These are phyloP conservation scores for Russula sp. DNA, from an alignment of 768 basidiomycete genomes.

Conservation along the genomic window DNA sequence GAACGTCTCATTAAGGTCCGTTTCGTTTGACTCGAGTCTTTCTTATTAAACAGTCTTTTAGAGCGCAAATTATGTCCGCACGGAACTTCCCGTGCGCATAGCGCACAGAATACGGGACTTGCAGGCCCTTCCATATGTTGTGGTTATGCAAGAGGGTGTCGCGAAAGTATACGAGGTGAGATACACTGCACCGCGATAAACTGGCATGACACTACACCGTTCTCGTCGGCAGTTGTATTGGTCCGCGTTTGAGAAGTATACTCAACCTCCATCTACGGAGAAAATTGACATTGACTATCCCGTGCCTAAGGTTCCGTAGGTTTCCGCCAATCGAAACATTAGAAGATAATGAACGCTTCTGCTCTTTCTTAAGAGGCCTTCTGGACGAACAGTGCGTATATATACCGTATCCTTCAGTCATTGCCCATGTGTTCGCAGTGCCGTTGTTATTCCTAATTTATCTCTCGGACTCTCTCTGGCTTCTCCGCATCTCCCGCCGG, in stretches of 20 bases:
- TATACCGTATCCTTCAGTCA: background rate
- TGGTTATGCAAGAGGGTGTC: slow-evolving; percentile 79
- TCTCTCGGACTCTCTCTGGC: slow-evolving; percentile 81
- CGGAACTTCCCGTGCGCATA: slow-evolving; percentile 81
- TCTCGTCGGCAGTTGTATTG: slow-evolving; percentile 58
- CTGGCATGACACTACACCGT: background rate
- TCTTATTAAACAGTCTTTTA: slow-evolving; percentile 25
- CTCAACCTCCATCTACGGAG: background rate
- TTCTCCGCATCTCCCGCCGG: slow-evolving; percentile 69
- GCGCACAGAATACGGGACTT: slow-evolving; percentile 83
- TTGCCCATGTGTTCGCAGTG: slow-evolving; percentile 34
- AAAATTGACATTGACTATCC: background rate
- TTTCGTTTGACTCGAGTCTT: background rate
- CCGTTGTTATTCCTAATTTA: slow-evolving; percentile 71
- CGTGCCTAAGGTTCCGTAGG: slow-evolving; percentile 35
- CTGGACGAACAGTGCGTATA: slow-evolving; percentile 67
- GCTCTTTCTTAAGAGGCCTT: slow-evolving; percentile 54
- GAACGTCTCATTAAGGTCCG: slow-evolving; percentile 69
- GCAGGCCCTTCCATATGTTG: slow-evolving; percentile 78
- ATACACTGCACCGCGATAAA: slow-evolving; percentile 1
- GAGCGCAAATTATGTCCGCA: slow-evolving; percentile 89
- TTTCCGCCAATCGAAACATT: slow-evolving; percentile 67
- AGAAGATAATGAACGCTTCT: slow-evolving; percentile 73
- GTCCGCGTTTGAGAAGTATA: slow-evolving; percentile 78
- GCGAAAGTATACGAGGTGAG: slow-evolving; percentile 78